These are phyloP conservation scores for Cyberlindnera subsufficiens DNA, from an alignment of 805 yeast genomes.

Conservation along the genomic window DNA sequence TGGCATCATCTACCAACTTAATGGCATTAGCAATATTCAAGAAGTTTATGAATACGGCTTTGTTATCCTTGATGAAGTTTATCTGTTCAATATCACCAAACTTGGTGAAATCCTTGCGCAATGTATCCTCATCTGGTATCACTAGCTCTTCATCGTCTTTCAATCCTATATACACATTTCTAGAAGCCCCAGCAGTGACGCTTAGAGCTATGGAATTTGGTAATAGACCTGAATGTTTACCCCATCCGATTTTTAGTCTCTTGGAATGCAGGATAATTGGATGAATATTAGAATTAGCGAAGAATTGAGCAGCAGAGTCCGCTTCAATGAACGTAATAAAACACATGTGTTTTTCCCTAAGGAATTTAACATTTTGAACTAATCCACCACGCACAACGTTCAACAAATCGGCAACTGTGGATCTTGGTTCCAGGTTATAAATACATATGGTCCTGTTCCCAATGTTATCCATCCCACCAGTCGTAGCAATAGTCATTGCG, in stretches of 20 bases:
- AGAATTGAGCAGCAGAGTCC: constrained; percentile 60
- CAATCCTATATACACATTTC: constrained; percentile 71
- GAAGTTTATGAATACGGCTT: constrained; percentile 73
- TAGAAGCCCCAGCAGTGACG: constrained; percentile 67
- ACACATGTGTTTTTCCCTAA: constrained; percentile 51
- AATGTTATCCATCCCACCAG: constrained; percentile 77
- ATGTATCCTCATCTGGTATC: constrained; percentile 41
- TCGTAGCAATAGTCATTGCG: constrained; percentile 10
- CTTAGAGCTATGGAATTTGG: constrained; percentile 51
- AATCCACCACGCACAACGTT: constrained; percentile 76
- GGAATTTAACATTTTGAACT: constrained; percentile 49
- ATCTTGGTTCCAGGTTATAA: constrained; percentile 58
- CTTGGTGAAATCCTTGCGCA: constrained; percentile 52
- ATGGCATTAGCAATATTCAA: constrained; percentile 59
- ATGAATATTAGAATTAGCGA: constrained; percentile 50
- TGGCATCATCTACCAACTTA: constrained; percentile 54
- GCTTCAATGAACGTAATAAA: constrained; percentile 67
- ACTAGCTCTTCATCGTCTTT: constrained; percentile 23
- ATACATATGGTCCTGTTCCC: constrained; percentile 67
- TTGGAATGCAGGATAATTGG: constrained; percentile 58
- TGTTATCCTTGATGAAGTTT: constrained; percentile 60
- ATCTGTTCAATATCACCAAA: constrained; percentile 77
- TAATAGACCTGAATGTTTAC: constrained; percentile 59
- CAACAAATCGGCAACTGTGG: constrained; percentile 68
- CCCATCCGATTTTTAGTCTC: constrained; percentile 64